These are phyloP conservation scores for Fragilaria radians DNA, from an alignment of 108 stramenopile species.

Conservation along the genomic window DNA sequence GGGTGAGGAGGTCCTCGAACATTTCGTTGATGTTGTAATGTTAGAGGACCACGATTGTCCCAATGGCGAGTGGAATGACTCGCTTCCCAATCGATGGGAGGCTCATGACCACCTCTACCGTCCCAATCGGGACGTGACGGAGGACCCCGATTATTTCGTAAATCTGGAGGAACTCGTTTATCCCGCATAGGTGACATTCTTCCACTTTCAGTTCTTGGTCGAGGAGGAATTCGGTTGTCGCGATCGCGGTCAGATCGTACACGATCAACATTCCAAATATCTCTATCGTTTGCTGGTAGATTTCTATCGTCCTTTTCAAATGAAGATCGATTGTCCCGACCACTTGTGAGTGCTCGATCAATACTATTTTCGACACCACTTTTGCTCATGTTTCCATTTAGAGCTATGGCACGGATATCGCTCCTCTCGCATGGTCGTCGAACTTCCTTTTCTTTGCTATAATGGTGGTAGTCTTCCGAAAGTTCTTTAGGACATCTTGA, in stretches of 20 bases:
- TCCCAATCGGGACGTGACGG: not conserved
- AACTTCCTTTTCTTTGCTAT: no score
- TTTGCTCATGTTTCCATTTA: no score
- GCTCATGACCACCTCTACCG: no score
- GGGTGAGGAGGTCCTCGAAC: no score
- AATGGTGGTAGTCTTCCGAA: no score
- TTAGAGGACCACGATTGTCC: no score
- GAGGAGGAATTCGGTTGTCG: not conserved
- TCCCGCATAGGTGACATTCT: not conserved
- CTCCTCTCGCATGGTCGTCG: no score
- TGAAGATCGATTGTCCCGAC: not conserved
- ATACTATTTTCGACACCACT: not conserved
- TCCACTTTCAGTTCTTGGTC: not conserved
- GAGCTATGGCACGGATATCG: no score
- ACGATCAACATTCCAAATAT: not conserved
- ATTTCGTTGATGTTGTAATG: no score
- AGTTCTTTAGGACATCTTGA: no score
- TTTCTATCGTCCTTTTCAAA: not conserved
- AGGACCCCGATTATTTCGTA: not conserved
- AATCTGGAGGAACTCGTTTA: not conserved
- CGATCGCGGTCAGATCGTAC: not conserved
- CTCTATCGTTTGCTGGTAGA: not conserved
- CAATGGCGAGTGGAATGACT: no score
- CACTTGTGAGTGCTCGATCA: not conserved
- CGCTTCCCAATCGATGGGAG: no score